Evolutionary conservation across 257 asterid species (phyloP).

Genomic region (Nemophila menziesii): DNA sequence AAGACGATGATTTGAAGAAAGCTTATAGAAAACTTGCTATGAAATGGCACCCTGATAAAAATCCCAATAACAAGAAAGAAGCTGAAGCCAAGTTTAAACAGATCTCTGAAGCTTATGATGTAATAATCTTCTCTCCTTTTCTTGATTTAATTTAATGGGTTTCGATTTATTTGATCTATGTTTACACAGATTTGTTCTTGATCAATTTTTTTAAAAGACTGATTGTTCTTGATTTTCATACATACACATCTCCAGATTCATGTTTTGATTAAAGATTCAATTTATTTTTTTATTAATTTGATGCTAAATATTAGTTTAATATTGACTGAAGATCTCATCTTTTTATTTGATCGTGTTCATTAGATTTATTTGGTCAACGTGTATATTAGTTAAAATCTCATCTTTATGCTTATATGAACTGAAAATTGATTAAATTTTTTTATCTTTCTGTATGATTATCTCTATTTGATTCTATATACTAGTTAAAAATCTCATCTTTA

Average conservation of each 20-base stretch:
- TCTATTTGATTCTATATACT: no score
- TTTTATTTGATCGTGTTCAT: no score
- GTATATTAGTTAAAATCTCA: no score
- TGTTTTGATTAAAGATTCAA: not conserved
- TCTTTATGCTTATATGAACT: not conserved
- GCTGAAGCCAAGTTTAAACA: constrained; percentile 38
- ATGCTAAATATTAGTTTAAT: not conserved
- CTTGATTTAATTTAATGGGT: not conserved
- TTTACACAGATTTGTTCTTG: not conserved
- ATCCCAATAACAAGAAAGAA: constrained; percentile 27
- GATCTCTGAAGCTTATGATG: constrained; percentile 40
- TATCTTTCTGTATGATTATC: no score
- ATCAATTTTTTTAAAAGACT: no score
- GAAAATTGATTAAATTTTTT: not conserved
- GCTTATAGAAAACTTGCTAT: constrained; percentile 33
- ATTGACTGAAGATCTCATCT: not conserved
- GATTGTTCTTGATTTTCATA: no score
- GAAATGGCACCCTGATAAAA: constrained; percentile 45
- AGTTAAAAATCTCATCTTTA: no score
- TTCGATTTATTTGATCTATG: not conserved
- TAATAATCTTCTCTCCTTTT: not conserved
- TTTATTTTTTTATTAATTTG: no score
- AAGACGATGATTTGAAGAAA: constrained; percentile 31
- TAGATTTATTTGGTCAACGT: no score
- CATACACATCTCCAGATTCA: no score